These are phyloP conservation scores for Sonneratia caseolaris DNA, from an alignment of 345 rosid genomes.

Conservation along the genomic window DNA sequence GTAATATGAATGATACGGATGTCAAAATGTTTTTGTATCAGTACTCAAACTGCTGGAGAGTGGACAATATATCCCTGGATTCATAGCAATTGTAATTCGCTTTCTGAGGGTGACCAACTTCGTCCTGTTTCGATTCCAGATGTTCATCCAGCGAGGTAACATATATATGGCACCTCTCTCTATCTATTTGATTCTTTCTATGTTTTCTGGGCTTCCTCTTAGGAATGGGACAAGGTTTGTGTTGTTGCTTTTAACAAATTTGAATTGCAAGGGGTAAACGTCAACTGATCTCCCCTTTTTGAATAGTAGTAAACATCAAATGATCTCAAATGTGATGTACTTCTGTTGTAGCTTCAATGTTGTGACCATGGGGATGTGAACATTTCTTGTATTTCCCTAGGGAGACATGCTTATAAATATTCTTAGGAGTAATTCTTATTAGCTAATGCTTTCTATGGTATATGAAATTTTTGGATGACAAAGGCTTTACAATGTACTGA, in stretches of 20 bases:
- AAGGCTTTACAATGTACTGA: background rate
- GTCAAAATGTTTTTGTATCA: slow-evolving; percentile 11
- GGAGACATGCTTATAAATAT: background rate
- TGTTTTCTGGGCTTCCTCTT: background rate
- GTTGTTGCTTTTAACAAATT: background rate
- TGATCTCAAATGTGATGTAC: background rate
- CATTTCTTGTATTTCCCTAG: background rate
- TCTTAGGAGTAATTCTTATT: background rate
- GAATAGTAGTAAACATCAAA: background rate
- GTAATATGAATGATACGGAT: background rate
- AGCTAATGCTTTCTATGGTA: background rate
- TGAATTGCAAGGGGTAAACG: background rate
- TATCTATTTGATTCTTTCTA: background rate
- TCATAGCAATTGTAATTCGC: slow-evolving; percentile 92
- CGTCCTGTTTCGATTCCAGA: slow-evolving; percentile 78
- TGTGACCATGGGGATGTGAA: background rate
- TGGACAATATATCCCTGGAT: slow-evolving; percentile 98
- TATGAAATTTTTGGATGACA: background rate
- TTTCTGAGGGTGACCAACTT: slow-evolving; percentile 81
- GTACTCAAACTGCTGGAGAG: slow-evolving; percentile 48
- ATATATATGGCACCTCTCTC: background rate
- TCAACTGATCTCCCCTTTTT: background rate
- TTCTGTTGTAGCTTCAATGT: background rate
- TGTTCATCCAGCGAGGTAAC: slow-evolving; percentile 89
- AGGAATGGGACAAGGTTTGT: background rate